Base-by-base conservation (phyloP, 1,139 yeast genomes). In the Pichia sp. region DNA sequence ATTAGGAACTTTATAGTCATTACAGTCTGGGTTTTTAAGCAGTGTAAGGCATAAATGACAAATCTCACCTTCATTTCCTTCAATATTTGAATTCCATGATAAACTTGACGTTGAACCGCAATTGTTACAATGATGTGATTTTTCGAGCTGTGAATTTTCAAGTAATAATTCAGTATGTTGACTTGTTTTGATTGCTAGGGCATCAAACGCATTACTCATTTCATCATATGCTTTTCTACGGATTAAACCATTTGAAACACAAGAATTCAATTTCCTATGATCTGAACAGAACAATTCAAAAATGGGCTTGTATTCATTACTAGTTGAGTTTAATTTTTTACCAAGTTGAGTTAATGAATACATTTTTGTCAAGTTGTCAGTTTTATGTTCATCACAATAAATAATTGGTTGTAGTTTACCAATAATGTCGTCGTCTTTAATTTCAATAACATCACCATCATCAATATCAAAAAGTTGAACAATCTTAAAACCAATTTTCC, bases 401-500 rank as follows among this genome's bases (percentile, higher is more conserved):
- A 79, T 57, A 3, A 69, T 66, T 1, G 82, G 82, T 36, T 60
- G 65, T 31, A 79, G 66, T 43, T 61, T 71, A 0, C 84, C 83
- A 0, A 53, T 30, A 6, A 22, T 22, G 27, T 55, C 54, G 2
- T 56, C 53, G 5, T 64, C 67, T 8, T 64, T 71, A 5, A 76
- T 61, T 51, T 64, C 46, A 28, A 49, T 27, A 16, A 55, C 50
- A 39, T 69, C 44, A 52, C 56, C 43, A 67, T 65, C 25, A 58
- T 42, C 10, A 45, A 50, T 16, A 53, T 60, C 45, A 53, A 60
- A 45, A 27, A 57, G 57, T 1, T 56, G 54, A 2, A 64, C 30
- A 7, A 81, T 58, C 46, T 67, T 68, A 60, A 81, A 81, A 2
- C 83, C 81, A 19, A 80, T 57, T 45, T 67, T 67, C 61, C 69